Percentiles rank a stretch among this genome's conserved stretches.
phyloP scores from a whole-genome alignment of 1,139 yeast species.

The Yamadazyma atlantica region DNA sequence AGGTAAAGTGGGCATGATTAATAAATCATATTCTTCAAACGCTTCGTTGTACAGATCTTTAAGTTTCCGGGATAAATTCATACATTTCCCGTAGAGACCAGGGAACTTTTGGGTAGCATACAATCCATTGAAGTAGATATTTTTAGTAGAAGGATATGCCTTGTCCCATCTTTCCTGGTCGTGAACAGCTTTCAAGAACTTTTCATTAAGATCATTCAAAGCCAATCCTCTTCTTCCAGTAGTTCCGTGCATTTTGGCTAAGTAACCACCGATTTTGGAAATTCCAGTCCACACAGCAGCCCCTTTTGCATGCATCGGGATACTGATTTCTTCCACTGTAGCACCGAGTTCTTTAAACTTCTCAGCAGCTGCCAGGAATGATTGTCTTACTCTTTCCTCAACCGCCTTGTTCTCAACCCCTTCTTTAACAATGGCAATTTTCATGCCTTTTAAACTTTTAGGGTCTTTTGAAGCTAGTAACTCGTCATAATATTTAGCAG shows the following conservation, averaged over 20 bases:
- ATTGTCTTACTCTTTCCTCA: conserved; percentile 23
- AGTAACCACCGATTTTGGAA: conserved; percentile 16
- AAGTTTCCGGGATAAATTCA: conserved; percentile 13
- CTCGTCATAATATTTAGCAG: conserved; percentile 37
- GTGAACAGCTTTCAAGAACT: conserved; percentile 7
- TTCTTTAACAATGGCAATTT: conserved; percentile 33
- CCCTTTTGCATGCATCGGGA: conserved; percentile 31
- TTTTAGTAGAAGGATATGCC: conserved; percentile 7
- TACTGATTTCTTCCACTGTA: conserved; percentile 33
- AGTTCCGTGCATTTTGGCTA: conserved; percentile 25
- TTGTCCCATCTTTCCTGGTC: conserved; percentile 9
- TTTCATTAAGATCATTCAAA: conserved; percentile 7
- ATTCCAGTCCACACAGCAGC: conserved; percentile 32
- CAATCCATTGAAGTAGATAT: conserved; percentile 11
- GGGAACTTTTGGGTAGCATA: conserved; percentile 13
- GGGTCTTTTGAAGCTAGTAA: conserved; percentile 23
- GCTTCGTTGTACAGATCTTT: conserved; percentile 12
- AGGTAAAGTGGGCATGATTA: conserved; percentile 14
- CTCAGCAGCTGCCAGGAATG: conserved; percentile 33
- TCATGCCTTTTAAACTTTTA: conserved; percentile 48
- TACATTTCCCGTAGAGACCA: conserved; percentile 13
- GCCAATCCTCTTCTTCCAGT: conserved; percentile 10
- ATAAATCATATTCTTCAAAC: conserved; percentile 12
- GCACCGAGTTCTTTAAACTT: conserved; percentile 46
- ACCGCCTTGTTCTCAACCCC: conserved; percentile 30